Base-by-base conservation (phyloP, 2,329 filamentous ascomycete species). In the Sporothrix curviconia region DNA sequence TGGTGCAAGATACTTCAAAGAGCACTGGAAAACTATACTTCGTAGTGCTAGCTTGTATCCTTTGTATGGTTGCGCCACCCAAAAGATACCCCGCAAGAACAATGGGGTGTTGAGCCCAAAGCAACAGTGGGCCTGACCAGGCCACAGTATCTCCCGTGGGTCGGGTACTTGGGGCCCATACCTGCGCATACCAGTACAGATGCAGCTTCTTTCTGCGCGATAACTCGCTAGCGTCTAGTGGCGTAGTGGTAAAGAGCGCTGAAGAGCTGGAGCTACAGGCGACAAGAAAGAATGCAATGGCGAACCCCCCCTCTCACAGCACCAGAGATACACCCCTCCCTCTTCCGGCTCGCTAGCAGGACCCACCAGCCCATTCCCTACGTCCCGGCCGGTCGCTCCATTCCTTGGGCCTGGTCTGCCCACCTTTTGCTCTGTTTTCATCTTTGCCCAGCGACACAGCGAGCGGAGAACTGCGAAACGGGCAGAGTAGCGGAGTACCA, bases 351-450 rank as follows among this genome's bases (percentile, higher is more conserved):
- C 12, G 49, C 15, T 15, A 51, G 49, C 14, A 25, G 22, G 49
- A 51, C 34, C 49, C 49, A 51, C 49, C 49, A 22, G 17, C 49
- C 49, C 32, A 37, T 51, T 51, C 47, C 47, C 32, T 37, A 24
- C 19, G 47, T 51, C 47, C 22, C 34, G 34, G 34, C n/a, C n/a
- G n/a, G n/a, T 50, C 47, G 47, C 47, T 50, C 32, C 47, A 50
- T 50, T 50, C 47, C 47, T 37, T 37, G 28, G 47, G 47, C 47
- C 32, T 24, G 47, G 32, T n/a, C n/a, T n/a, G n/a, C n/a, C n/a
- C n/a, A n/a, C 32, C 47, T 22, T 49, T 14, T 15, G 11, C 36
- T 40, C 32, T 34, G 32, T 34, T 14, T 34, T 34, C n/a, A 22
- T 50, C 32, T 50, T 40, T 19, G n/a, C 37, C 30, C 46, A 9